Evolutionary conservation across 2,329 filamentous ascomycete species (phyloP).

Genomic region (Pyrenochaeta sp.): DNA sequence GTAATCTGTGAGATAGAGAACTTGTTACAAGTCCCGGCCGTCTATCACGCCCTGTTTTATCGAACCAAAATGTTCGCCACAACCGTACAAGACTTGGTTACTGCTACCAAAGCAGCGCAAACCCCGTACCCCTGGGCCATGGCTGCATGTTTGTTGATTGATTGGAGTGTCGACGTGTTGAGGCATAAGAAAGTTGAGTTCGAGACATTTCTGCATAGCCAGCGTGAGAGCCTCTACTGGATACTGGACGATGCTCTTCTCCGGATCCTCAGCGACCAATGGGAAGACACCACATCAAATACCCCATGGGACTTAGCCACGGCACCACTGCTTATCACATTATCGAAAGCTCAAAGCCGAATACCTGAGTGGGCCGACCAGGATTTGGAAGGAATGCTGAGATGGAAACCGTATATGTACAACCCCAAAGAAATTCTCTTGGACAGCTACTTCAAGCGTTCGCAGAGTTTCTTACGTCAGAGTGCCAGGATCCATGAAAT

Average conservation of each 20-base stretch:
- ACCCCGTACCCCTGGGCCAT: slow-evolving; percentile 10
- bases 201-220: slow-evolving; percentile 18
- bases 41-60: slow-evolving; percentile 15
- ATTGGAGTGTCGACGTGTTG: slow-evolving; percentile 15
- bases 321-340: neutral
- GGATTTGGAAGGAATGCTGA: slow-evolving; percentile 8
- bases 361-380: slow-evolving; percentile 9
- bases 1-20: slow-evolving; percentile 5
- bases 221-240: slow-evolving; percentile 24
- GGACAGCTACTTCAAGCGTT: slow-evolving; percentile 13
- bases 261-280: slow-evolving; percentile 17
- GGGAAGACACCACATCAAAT: slow-evolving; percentile 10
- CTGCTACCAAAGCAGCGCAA: neutral
- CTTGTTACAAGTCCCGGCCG: neutral
- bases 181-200: slow-evolving; percentile 8
- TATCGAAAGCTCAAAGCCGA: slow-evolving; percentile 1
- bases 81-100: slow-evolving; percentile 7
- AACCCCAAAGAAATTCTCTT: slow-evolving; percentile 1
- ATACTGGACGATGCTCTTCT: slow-evolving; percentile 24
- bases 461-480: slow-evolving; percentile 12
- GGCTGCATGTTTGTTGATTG: slow-evolving; percentile 11
- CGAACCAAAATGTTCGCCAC: slow-evolving; percentile 13
- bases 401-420: neutral
- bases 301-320: slow-evolving; percentile 11
- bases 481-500: slow-evolving; percentile 17